Evolutionary conservation across 2,329 filamentous ascomycete species (phyloP).

Genomic region (Elsinoe fawcettii): DNA sequence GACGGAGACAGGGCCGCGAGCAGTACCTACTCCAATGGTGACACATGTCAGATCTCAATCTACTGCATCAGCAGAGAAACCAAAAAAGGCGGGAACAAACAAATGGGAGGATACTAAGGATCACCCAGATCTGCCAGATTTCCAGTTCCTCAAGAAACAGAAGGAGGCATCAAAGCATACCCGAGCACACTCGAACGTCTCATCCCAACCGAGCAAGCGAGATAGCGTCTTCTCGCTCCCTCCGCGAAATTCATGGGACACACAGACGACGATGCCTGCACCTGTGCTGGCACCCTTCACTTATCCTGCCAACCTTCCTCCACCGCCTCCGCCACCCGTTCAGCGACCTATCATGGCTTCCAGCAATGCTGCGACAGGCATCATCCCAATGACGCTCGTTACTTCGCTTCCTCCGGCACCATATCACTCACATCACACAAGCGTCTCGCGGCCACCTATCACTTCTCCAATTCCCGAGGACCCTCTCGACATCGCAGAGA

Average conservation of each 20-base stretch:
- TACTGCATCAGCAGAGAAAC: neutral
- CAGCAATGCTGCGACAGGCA: neutral
- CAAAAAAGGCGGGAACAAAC: conserved; percentile 1
- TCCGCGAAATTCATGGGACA: conserved; percentile 2
- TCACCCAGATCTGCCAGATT: conserved; percentile 12
- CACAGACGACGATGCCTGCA: neutral
- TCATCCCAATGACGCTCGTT: conserved; percentile 3
- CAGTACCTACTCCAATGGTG: neutral
- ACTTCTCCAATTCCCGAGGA: conserved; percentile 11
- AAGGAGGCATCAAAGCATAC: conserved; percentile 4
- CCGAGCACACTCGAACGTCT: conserved; percentile 1
- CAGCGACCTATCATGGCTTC: neutral
- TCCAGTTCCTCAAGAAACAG: conserved; percentile 5
- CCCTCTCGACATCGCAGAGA: neutral
- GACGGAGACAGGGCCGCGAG: neutral
- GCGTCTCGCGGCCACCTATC: neutral
- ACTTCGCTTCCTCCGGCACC: conserved; percentile 1
- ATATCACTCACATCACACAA: neutral
- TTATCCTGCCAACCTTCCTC: neutral
- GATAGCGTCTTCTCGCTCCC: conserved; percentile 7
- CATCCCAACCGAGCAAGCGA: conserved; percentile 6
- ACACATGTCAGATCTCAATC: neutral
- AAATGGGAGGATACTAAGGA: conserved; percentile 12
- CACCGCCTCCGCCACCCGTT: conserved; percentile 1
- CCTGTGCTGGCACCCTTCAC: neutral